Conservation (phyloP, 2,329 filamentous ascomycete genomes). For the Claviceps fusiformis region DNA sequence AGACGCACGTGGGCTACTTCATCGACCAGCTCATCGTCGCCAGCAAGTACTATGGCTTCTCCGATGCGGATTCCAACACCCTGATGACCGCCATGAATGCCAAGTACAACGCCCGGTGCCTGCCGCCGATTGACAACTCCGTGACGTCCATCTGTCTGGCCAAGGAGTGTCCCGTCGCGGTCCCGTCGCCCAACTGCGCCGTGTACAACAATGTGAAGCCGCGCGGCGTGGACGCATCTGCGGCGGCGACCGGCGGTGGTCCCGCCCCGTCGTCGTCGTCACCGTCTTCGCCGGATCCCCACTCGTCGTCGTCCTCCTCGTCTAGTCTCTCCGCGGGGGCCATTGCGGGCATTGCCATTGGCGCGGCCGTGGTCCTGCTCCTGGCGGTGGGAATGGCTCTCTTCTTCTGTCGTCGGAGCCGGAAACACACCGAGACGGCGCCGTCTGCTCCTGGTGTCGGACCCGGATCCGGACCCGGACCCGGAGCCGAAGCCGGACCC, state of each 20-base stretch:
- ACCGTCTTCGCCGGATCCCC: not conserved
- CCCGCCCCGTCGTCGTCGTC: not conserved
- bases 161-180: slow-evolving; percentile 14
- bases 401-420: slow-evolving; percentile 8
- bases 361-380: slow-evolving; percentile 10
- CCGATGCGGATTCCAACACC: slow-evolving; percentile 12
- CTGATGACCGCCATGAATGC: slow-evolving; percentile 13
- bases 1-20: slow-evolving; percentile 17
- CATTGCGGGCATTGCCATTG: slow-evolving; percentile 16
- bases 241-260: not conserved
- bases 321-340: slow-evolving; percentile 6
- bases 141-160: slow-evolving; percentile 17
- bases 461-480: not conserved
- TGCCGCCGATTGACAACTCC: slow-evolving; percentile 10
- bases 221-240: slow-evolving; percentile 6
- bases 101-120: slow-evolving; percentile 17
- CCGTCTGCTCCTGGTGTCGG: not conserved
- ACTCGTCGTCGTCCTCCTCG: not conserved
- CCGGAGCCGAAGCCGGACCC: not conserved
- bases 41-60: slow-evolving; percentile 15
- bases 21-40: slow-evolving; percentile 16
- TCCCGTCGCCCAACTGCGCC: slow-evolving; percentile 13
- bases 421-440: not conserved
- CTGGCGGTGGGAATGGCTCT: slow-evolving; percentile 9
- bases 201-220: slow-evolving; percentile 13